phyloP scores from a whole-genome alignment of 2,329 filamentous ascomycete genomes.

The Gyromitra esculenta region DNA sequence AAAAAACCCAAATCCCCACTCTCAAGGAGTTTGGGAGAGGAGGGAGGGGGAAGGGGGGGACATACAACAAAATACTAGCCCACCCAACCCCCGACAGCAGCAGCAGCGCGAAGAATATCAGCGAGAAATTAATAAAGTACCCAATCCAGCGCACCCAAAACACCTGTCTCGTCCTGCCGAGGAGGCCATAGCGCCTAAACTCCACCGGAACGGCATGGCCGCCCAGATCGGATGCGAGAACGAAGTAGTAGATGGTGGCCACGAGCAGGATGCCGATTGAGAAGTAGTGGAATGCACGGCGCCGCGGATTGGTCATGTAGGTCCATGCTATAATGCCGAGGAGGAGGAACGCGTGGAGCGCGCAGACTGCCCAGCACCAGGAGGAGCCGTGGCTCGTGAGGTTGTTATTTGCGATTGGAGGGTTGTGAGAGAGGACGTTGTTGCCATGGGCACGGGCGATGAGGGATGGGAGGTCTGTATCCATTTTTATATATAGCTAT shows the following conservation, averaged over 20 bases:
- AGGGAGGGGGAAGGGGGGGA: background rate
- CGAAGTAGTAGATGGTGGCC: constrained; percentile 72
- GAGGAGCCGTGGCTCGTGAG: constrained; percentile 63
- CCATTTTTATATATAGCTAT: background rate
- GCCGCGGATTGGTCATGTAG: constrained; percentile 66
- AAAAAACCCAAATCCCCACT: too few relatives aligned
- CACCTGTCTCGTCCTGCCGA: constrained; percentile 69
- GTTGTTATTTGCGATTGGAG: constrained; percentile 47
- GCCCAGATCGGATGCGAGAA: constrained; percentile 69
- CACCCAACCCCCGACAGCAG: constrained; percentile 73
- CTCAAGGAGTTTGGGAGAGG: background rate
- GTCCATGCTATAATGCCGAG: constrained; percentile 67
- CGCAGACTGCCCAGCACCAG: constrained; percentile 71
- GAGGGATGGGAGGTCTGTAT: constrained; percentile 14
- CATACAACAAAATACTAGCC: constrained; percentile 68
- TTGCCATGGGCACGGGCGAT: constrained; percentile 7
- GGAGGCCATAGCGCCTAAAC: constrained; percentile 64
- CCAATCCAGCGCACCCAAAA: constrained; percentile 75
- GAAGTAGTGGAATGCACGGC: constrained; percentile 73
- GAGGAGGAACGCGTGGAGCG: constrained; percentile 68
- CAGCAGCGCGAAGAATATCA: constrained; percentile 64
- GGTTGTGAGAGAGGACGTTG: constrained; percentile 29
- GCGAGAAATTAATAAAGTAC: constrained; percentile 64
- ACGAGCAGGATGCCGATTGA: constrained; percentile 69
- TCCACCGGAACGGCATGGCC: constrained; percentile 72